Conservation (phyloP, 2,329 filamentous ascomycete species). For the Xylariaceae sp. region DNA sequence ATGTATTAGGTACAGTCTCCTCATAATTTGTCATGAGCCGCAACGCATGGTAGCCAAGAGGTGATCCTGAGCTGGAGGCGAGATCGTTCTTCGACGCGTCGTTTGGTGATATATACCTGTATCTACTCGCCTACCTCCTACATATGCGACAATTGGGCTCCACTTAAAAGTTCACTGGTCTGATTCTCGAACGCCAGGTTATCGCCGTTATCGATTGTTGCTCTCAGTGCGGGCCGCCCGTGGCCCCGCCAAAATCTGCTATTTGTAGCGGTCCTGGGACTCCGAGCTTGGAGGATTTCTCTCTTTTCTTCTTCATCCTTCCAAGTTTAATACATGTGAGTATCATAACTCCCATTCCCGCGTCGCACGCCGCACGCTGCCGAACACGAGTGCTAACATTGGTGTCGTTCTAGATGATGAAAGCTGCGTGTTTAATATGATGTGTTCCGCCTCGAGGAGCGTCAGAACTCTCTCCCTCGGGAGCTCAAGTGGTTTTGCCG, state of each 20-base stretch:
- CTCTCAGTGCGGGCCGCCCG: no score
- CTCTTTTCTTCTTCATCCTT: constrained; percentile 79
- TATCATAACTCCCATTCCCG: constrained; percentile 26
- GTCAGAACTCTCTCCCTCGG: constrained; percentile 82
- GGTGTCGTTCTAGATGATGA: constrained; percentile 82
- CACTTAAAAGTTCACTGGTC: neutral
- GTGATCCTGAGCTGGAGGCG: no score
- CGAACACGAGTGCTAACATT: constrained; percentile 30
- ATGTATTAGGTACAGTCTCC: no score
- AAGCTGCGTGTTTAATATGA: constrained; percentile 98
- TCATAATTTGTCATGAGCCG: no score
- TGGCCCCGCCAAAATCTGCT: neutral
- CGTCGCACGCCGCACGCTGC: neutral
- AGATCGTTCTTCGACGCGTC: no score
- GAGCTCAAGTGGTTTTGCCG: constrained; percentile 88
- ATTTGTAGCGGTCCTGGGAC: constrained; percentile 16
- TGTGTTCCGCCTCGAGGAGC: constrained; percentile 63
- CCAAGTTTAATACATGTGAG: constrained; percentile 98
- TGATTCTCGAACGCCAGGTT: no score
- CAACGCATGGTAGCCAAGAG: no score
- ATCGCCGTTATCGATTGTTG: no score
- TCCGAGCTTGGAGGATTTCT: constrained; percentile 31
- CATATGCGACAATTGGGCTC: constrained; percentile 6
- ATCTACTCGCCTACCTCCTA: neutral
- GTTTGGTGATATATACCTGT: neutral